A percentile compares a stretch with the other conserved stretches of the same genome.
Evolutionary conservation across 2,329 filamentous ascomycete genomes (phyloP).

Genomic region (Davidsoniella neocaledoniae): DNA sequence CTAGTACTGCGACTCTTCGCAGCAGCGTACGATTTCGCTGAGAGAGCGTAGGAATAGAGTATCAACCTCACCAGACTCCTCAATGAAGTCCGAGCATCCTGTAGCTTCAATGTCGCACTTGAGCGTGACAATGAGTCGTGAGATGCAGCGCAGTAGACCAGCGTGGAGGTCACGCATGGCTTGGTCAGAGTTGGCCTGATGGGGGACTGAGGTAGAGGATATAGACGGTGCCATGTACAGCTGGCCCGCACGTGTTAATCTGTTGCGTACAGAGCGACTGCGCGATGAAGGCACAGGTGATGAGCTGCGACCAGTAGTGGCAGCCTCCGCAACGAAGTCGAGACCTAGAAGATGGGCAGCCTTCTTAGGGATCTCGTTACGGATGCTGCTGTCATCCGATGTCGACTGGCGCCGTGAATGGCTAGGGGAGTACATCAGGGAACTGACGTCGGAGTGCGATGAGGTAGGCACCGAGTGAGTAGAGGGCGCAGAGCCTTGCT

Average conservation of each 20-base stretch:
- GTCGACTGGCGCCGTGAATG: too few relatives aligned
- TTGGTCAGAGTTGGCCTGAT: constrained; percentile 19
- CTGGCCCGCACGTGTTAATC: background rate
- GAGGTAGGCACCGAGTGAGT: constrained; percentile 8
- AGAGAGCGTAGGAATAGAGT: constrained; percentile 9
- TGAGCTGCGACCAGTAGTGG: constrained; percentile 13
- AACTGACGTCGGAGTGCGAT: constrained; percentile 12
- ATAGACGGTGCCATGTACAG: background rate
- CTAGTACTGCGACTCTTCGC: constrained; percentile 6
- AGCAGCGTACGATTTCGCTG: constrained; percentile 11
- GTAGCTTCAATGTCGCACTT: constrained; percentile 12
- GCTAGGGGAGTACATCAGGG: constrained; percentile 13
- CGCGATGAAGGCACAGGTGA: constrained; percentile 13
- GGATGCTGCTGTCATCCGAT: background rate
- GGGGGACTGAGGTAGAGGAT: constrained; percentile 1
- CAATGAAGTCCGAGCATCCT: background rate
- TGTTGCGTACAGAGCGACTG: background rate
- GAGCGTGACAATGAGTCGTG: constrained; percentile 32
- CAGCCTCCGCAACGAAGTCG: constrained; percentile 14
- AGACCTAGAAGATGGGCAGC: constrained; percentile 35
- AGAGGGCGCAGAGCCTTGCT: constrained; percentile 5
- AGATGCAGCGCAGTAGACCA: constrained; percentile 34
- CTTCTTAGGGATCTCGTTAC: constrained; percentile 30
- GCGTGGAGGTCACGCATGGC: constrained; percentile 29
- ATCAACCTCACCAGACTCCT: constrained; percentile 8